Evolutionary conservation across 2,329 filamentous ascomycete genomes (phyloP), one percentile per base, ranked within the genome.

Genomic region (Metarhizium robertsii): DNA sequence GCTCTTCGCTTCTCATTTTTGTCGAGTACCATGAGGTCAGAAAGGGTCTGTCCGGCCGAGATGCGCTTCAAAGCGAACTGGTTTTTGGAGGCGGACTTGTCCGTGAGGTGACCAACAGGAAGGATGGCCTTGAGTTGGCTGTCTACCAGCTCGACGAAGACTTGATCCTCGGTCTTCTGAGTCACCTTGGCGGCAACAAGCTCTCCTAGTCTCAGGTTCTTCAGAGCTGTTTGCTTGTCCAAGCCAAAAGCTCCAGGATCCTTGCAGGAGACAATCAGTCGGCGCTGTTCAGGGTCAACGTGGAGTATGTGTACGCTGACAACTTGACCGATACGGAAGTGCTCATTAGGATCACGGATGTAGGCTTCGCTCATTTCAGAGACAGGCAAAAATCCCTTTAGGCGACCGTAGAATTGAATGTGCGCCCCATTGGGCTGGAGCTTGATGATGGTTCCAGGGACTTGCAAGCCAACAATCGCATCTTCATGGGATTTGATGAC

Each of bases 281-380:
- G 86, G 58, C 80, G 78, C 43, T 81, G 76, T 56, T 87, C 83
- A 1, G 84, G 75, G 62, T 95, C 85, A 52, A 96, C 84, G 52
- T 86, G 88, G 38, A 96, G 71, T n/a, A 95, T 84, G 65, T 92
- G 89, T 20, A 96, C 88, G 64, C 84, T 95, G 61, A 99, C 87
- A 2, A 95, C 92, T 69, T 99, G 94, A 0, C 94, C 95, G 47
- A 85, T 73, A 40, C 87, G 85, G 75, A 99, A 99, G 71, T 97
- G 92, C 65, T 95, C 85, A 49, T 82, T 83, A 4, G 94, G 91
- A 65, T 96, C 88, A 61, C 87, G 83, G 65, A 99, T 96, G 66
- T 87, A 96, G 11, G 92, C 91, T 69, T 99, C 94, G 68, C 94
- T 97, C 94, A 99, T 99, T 71, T 99, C 92, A 1, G 89, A 89